Conservation (phyloP, 2,329 filamentous ascomycete species). For the Paecilomyces formosus region DNA sequence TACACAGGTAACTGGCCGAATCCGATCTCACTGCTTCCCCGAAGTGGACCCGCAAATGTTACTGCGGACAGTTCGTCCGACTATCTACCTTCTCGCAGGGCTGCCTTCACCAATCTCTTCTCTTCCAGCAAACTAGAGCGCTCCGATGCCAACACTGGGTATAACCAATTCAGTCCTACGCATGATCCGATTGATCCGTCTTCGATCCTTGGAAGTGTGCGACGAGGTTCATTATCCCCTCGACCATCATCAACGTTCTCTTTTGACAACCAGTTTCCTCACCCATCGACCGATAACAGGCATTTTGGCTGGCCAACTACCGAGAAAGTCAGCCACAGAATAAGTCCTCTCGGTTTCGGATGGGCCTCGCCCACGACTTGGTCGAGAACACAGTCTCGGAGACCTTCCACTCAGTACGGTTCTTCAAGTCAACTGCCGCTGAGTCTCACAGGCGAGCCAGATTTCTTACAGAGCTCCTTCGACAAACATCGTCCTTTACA, state of each 20-base stretch:
- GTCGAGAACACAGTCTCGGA: conserved; percentile 69
- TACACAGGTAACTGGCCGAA: conserved; percentile 51
- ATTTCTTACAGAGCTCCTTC: conserved; percentile 41
- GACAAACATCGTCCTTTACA: conserved; percentile 47
- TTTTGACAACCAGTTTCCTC: conserved; percentile 53
- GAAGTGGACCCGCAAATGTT: conserved; percentile 35
- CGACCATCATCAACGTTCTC: conserved; percentile 48
- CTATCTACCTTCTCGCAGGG: conserved; percentile 29
- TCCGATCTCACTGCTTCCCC: conserved; percentile 40
- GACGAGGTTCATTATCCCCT: conserved; percentile 37
- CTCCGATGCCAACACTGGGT: conserved; percentile 29
- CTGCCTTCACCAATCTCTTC: conserved; percentile 37
- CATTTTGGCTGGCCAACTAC: conserved; percentile 61
- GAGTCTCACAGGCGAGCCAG: conserved; percentile 45
- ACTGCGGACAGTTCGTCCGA: conserved; percentile 36
- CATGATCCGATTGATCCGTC: conserved; percentile 41
- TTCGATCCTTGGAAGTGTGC: conserved; percentile 34
- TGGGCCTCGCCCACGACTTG: conserved; percentile 53
- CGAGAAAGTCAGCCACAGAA: conserved; percentile 48
- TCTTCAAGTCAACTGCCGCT: conserved; percentile 58
- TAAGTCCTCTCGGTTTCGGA: conserved; percentile 45
- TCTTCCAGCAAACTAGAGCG: conserved; percentile 31
- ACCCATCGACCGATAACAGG: conserved; percentile 71
- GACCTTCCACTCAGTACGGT: conserved; percentile 71
- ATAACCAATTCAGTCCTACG: conserved; percentile 41